phyloP scores from a whole-genome alignment of 768 basidiomycete genomes.

The Leccinellum rugosiceps region DNA sequence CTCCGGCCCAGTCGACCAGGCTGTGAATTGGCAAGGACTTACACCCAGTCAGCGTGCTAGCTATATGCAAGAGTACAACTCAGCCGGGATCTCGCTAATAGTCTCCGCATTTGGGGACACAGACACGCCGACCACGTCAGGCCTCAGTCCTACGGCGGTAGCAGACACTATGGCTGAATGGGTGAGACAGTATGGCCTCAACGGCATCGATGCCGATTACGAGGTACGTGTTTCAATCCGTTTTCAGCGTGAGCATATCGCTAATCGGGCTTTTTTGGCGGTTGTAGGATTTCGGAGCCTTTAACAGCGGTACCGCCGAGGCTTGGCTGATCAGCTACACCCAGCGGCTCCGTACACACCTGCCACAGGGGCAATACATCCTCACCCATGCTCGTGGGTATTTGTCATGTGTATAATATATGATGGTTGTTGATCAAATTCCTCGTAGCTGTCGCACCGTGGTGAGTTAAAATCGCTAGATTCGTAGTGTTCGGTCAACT shows the following conservation, averaged over 20 bases:
- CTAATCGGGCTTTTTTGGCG: neutral
- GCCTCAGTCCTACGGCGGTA: conserved; percentile 33
- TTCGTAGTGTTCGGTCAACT: neutral
- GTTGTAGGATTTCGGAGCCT: conserved; percentile 32
- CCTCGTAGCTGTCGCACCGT: conserved; percentile 17
- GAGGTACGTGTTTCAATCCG: conserved; percentile 27
- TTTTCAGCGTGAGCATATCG: neutral
- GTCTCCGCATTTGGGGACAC: conserved; percentile 53
- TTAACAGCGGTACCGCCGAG: conserved; percentile 31
- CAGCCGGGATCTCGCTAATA: conserved; percentile 56
- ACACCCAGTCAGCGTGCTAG: conserved; percentile 36
- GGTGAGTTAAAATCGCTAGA: conserved; percentile 4
- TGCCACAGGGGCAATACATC: conserved; percentile 18
- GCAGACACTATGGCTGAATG: conserved; percentile 46
- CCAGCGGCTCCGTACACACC: conserved; percentile 28
- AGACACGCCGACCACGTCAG: conserved; percentile 40
- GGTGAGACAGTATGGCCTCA: conserved; percentile 46
- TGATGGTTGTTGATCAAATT: neutral
- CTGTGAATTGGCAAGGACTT: conserved; percentile 42
- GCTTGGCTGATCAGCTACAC: conserved; percentile 35
- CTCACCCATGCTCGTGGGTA: conserved; percentile 35
- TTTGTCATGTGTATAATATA: neutral
- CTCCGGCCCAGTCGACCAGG: conserved; percentile 44
- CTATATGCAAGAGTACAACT: conserved; percentile 46
- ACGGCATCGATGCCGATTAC: conserved; percentile 56